These are phyloP conservation scores for Microbotryum silenes-acaulis DNA, from an alignment of 1,284 basidiomycete species.

Conservation along the genomic window DNA sequence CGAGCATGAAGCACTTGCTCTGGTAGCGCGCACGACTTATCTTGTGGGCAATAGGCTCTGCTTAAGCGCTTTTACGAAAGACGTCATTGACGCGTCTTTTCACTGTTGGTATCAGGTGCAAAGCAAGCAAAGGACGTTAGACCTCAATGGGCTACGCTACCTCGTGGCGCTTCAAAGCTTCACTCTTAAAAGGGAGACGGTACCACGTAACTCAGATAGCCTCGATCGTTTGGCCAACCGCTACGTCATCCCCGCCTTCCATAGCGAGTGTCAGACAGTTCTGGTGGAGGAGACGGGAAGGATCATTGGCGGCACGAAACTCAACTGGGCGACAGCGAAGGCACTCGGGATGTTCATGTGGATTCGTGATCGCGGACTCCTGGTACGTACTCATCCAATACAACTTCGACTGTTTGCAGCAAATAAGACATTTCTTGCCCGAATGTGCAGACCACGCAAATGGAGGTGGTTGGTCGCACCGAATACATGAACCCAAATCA, in stretches of 20 bases:
- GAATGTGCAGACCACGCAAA: constrained; percentile 55
- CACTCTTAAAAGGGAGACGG: too few species aligned
- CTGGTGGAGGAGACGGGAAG: constrained; percentile 58
- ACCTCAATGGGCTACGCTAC: constrained; percentile 81
- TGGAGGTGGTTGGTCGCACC: constrained; percentile 86
- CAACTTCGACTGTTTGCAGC: not conserved
- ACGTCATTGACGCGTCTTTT: too few species aligned
- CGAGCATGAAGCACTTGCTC: too few species aligned
- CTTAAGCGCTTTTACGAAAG: too few species aligned
- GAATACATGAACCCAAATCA: constrained; percentile 66
- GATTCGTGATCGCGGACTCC: constrained; percentile 64
- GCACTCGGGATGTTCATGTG: constrained; percentile 80
- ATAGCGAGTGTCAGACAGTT: constrained; percentile 83
- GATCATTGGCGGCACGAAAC: constrained; percentile 50
- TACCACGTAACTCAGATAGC: too few species aligned
- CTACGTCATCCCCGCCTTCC: constrained; percentile 91
- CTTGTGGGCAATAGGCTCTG: too few species aligned
- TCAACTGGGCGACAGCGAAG: constrained; percentile 79
- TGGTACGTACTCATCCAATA: constrained; percentile 51
- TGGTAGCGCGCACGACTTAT: too few species aligned
- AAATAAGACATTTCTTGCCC: not conserved
- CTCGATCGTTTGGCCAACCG: constrained; percentile 45
- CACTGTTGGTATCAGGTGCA: constrained; percentile 54
- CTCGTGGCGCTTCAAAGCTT: constrained; percentile 68
- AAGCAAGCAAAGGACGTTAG: constrained; percentile 73